Conservation (phyloP, 768 basidiomycete species). For the Xerocomellus chrysenteron region DNA sequence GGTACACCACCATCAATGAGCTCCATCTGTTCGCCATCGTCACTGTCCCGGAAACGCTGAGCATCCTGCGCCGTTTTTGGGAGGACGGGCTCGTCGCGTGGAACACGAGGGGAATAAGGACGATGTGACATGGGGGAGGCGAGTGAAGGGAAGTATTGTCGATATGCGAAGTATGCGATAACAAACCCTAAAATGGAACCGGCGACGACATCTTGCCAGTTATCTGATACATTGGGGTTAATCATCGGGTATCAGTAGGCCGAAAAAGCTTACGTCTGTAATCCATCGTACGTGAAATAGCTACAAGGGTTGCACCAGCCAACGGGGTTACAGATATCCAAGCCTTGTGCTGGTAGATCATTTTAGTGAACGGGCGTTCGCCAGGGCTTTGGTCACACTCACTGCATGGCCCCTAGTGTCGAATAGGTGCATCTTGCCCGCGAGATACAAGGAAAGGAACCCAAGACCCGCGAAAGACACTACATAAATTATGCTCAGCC, state of each 20-base stretch:
- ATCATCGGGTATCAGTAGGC: slow-evolving; percentile 8
- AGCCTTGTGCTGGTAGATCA: slow-evolving; percentile 56
- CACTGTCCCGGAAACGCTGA: slow-evolving; percentile 13
- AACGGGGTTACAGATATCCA: slow-evolving; percentile 84
- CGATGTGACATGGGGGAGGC: slow-evolving; percentile 57
- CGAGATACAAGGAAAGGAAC: slow-evolving; percentile 84
- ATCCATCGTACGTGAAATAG: slow-evolving; percentile 90
- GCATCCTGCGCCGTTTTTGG: slow-evolving; percentile 35
- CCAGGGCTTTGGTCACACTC: slow-evolving; percentile 18
- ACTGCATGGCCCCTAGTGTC: slow-evolving; percentile 75
- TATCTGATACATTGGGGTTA: slow-evolving; percentile 49
- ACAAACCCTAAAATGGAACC: slow-evolving; percentile 74
- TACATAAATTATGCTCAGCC: slow-evolving; percentile 28
- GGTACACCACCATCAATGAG: slow-evolving; percentile 19
- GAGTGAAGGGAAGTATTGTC: slow-evolving; percentile 84
- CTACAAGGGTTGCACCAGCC: slow-evolving; percentile 72
- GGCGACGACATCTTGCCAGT: slow-evolving; percentile 88
- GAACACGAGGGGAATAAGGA: slow-evolving; percentile 70
- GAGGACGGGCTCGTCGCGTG: slow-evolving; percentile 41
- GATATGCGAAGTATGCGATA: slow-evolving; percentile 73
- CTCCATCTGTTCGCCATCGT: slow-evolving; percentile 28
- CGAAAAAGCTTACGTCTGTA: slow-evolving; percentile 59
- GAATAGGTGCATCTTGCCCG: slow-evolving; percentile 91
- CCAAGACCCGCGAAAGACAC: slow-evolving; percentile 94
- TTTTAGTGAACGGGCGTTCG: background rate